Conservation (phyloP, 1,284 basidiomycete genomes). For the Apiotrichum brassicae region DNA sequence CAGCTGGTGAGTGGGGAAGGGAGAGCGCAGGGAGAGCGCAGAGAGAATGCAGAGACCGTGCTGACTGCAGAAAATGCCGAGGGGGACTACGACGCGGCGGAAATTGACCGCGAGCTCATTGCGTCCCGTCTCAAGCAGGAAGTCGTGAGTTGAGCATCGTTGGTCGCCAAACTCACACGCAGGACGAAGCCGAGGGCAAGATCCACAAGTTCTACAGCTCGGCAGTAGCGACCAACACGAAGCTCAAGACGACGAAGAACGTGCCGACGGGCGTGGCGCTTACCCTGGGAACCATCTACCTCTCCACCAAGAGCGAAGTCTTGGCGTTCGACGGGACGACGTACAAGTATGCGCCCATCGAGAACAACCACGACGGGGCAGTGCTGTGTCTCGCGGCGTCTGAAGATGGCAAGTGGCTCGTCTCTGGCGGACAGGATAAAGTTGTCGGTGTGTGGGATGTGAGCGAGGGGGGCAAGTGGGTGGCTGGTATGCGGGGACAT, state of each 20-base stretch:
- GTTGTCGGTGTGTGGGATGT: slow-evolving; percentile 78
- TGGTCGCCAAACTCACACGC: not conserved
- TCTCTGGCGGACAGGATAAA: slow-evolving; percentile 78
- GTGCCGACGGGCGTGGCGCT: slow-evolving; percentile 11
- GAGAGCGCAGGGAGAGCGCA: too few relatives aligned
- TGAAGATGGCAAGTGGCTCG: slow-evolving; percentile 75
- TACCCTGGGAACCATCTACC: slow-evolving; percentile 31
- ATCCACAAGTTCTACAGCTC: slow-evolving; percentile 50
- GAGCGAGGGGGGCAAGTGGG: slow-evolving; percentile 59
- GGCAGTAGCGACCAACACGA: not conserved
- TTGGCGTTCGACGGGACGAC: slow-evolving; percentile 57
- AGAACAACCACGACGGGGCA: slow-evolving; percentile 73
- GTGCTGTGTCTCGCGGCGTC: slow-evolving; percentile 77
- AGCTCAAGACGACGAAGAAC: slow-evolving; percentile 10
- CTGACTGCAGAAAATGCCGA: slow-evolving; percentile 47
- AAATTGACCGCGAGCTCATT: slow-evolving; percentile 86
- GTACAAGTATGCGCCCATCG: slow-evolving; percentile 13
- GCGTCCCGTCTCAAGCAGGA: slow-evolving; percentile 83
- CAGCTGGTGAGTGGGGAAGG: slow-evolving; percentile 63
- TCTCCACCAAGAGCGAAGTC: slow-evolving; percentile 78
- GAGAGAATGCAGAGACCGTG: not conserved
- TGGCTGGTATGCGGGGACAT: slow-evolving; percentile 73
- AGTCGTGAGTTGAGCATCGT: slow-evolving; percentile 51
- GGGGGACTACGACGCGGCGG: slow-evolving; percentile 85
- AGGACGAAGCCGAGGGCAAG: slow-evolving; percentile 45